A percentile compares a stretch with the other conserved stretches of the same genome.
Conservation (phyloP, 1,284 basidiomycete species). For the Malassezia caprae region DNA sequence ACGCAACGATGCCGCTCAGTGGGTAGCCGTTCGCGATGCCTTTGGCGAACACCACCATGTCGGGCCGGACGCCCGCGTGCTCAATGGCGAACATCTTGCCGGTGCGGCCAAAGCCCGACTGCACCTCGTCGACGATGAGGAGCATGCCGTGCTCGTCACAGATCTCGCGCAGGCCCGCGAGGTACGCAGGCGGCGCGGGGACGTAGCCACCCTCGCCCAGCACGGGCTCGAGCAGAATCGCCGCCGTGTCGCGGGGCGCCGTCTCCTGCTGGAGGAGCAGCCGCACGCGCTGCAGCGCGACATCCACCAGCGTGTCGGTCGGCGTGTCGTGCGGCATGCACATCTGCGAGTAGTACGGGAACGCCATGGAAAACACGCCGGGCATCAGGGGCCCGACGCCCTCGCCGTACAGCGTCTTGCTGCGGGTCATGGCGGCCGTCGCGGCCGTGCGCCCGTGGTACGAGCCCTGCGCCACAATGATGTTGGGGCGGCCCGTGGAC, state of each 20-base stretch:
- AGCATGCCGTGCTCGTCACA: slow-evolving; percentile 75
- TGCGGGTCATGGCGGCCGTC: slow-evolving; percentile 75
- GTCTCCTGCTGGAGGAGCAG: slow-evolving; percentile 75
- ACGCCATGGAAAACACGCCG: slow-evolving; percentile 70
- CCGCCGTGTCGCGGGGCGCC: slow-evolving; percentile 74
- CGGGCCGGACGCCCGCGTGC: slow-evolving; percentile 62
- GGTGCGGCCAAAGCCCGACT: slow-evolving; percentile 78
- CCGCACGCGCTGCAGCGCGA: slow-evolving; percentile 71
- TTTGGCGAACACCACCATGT: slow-evolving; percentile 83
- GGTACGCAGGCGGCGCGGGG: slow-evolving; percentile 68
- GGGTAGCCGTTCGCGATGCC: slow-evolving; percentile 91
- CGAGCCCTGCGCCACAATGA: slow-evolving; percentile 69
- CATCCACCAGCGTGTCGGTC: slow-evolving; percentile 58
- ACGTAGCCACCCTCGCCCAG: slow-evolving; percentile 89
- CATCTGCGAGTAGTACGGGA: slow-evolving; percentile 87
- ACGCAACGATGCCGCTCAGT: slow-evolving; percentile 70
- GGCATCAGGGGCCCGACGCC: slow-evolving; percentile 74
- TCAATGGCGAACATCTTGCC: slow-evolving; percentile 69
- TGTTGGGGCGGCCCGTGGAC: slow-evolving; percentile 69
- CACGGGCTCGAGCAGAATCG: slow-evolving; percentile 82
- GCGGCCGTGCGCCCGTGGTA: slow-evolving; percentile 52
- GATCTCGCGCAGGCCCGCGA: slow-evolving; percentile 67
- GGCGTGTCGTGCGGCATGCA: slow-evolving; percentile 59
- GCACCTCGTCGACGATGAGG: slow-evolving; percentile 52
- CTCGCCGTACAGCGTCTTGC: slow-evolving; percentile 79